Evolutionary conservation across 2,329 filamentous ascomycete genomes (phyloP), one percentile per base, ranked within the genome.

Genomic region (Paraconiothyrium sp.): DNA sequence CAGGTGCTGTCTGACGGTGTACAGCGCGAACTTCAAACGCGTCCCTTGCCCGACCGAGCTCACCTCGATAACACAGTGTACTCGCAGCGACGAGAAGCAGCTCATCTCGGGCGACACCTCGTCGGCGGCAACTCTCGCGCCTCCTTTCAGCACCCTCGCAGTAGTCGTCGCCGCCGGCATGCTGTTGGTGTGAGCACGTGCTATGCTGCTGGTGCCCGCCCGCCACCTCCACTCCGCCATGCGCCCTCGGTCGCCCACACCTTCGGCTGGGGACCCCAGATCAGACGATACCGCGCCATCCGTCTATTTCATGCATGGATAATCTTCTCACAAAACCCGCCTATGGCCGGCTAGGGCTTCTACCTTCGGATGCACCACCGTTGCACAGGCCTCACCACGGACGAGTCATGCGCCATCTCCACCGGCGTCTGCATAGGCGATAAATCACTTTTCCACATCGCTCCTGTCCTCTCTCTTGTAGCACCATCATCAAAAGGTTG

Each of bases 11-110:
- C 71, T 76, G 62, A 76, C 58, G 60, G 67, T 61, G 22, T 62
- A 71, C 69, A 79, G 76, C 59, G 74, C 71, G 51, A 76, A 70
- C 41, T 78, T 76, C 72, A 73, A 73, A 69, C 76, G 76, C 30
- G 74, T 78, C 3, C 62, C 70, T 41, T 78, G 76, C 55, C 76
- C 76, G 44, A 60, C 62, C 30, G 75, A 73, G 30, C 68, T 78
- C 58, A 77, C 75, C n/a, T 61, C 70, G 34, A 75, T 66, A 63
- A 78, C 76, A 39, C 67, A 68, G 44, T 78, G 76, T 65, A 62
- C 66, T 8, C 76, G 76, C 43, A 69, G 67, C 51, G 76, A 78
- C 65, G 76, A 78, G 32, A 65, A 65, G 56, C 52, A 55, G 34
- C 62, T 62, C 9, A 58, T 77, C 32, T 62, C 67, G 44, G 62